phyloP scores from a whole-genome alignment of 345 rosid genomes.

The Reutealis trisperma region DNA sequence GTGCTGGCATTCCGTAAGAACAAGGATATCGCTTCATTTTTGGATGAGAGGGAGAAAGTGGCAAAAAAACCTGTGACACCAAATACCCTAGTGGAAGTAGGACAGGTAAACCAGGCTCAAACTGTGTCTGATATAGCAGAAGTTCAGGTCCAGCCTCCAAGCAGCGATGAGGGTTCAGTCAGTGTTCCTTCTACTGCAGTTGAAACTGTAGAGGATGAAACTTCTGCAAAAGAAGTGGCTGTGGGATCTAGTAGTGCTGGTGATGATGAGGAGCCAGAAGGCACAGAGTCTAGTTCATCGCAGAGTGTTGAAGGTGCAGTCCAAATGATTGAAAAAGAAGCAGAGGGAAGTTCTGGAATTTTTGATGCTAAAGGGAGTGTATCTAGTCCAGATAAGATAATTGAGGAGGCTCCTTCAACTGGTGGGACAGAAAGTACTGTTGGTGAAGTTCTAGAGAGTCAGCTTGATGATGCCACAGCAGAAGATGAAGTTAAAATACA shows the following conservation, averaged over 20 bases:
- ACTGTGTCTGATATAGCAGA: conserved; percentile 33
- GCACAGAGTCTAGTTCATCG: conserved; percentile 3
- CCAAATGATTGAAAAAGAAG: conserved; percentile 17
- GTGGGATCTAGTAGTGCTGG: conserved; percentile 13
- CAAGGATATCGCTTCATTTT: conserved; percentile 68
- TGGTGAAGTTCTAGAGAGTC: conserved; percentile 24
- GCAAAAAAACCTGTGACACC: conserved; percentile 22
- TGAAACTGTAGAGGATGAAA: conserved; percentile 27
- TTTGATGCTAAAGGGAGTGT: conserved; percentile 33
- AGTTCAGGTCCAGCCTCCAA: conserved; percentile 28
- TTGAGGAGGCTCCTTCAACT: conserved; percentile 29
- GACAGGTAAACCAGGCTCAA: conserved; percentile 26
- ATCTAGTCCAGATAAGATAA: conserved; percentile 22
- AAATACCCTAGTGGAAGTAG: conserved; percentile 22
- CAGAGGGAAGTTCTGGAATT: conserved; percentile 24
- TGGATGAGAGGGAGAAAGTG: conserved; percentile 66
- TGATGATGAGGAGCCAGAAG: conserved; percentile 20
- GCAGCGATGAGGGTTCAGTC: conserved; percentile 10
- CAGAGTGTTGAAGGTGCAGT: conserved; percentile 24
- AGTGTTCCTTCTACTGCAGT: conserved; percentile 25
- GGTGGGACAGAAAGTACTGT: conserved; percentile 33
- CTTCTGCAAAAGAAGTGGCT: conserved; percentile 16
- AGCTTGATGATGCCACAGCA: conserved; percentile 28
- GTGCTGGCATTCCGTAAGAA: conserved; percentile 71
- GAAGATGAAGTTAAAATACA: conserved; percentile 34